phyloP scores from a whole-genome alignment of 2,329 filamentous ascomycete species.

The Diaporthe amygdali region DNA sequence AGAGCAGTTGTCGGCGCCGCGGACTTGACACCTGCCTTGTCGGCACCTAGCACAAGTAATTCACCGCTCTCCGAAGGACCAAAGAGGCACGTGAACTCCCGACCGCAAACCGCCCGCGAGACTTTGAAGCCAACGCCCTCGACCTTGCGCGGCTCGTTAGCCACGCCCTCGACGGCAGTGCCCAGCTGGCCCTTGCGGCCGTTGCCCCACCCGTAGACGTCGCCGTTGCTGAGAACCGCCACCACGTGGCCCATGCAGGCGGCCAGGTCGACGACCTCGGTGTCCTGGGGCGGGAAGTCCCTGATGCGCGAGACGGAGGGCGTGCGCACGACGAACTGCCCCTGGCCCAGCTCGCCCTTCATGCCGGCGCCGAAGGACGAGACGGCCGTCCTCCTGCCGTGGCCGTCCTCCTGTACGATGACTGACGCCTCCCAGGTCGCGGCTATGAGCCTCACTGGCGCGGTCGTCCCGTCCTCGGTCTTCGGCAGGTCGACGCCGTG shows the following conservation, averaged over 20 bases:
- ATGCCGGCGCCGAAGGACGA: constrained; percentile 69
- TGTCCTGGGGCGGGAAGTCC: constrained; percentile 67
- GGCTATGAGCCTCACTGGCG: constrained; percentile 53
- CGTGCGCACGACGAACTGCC: constrained; percentile 54
- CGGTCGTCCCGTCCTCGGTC: neutral
- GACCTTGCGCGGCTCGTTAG: constrained; percentile 68
- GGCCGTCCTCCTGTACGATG: constrained; percentile 55
- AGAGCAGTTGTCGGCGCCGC: constrained; percentile 57
- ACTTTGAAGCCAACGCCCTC: constrained; percentile 65
- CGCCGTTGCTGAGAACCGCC: constrained; percentile 73
- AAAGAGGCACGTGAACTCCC: constrained; percentile 83
- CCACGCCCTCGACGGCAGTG: constrained; percentile 49
- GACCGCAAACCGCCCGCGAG: constrained; percentile 73
- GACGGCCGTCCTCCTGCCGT: constrained; percentile 52
- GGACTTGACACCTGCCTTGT: constrained; percentile 73
- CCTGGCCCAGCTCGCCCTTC: constrained; percentile 77
- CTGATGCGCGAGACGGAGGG: constrained; percentile 52
- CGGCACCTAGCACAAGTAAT: constrained; percentile 71
- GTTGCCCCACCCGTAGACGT: constrained; percentile 88
- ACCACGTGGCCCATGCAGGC: constrained; percentile 82
- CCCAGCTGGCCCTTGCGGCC: constrained; percentile 87
- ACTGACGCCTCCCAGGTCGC: constrained; percentile 83
- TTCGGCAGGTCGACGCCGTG: neutral
- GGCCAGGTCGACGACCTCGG: constrained; percentile 66
- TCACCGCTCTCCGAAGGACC: constrained; percentile 60